A percentile compares a stretch with the other conserved stretches of the same genome.
Evolutionary conservation across 2,329 filamentous ascomycete genomes (phyloP).

Genomic region (Chaetomium olivaceum): DNA sequence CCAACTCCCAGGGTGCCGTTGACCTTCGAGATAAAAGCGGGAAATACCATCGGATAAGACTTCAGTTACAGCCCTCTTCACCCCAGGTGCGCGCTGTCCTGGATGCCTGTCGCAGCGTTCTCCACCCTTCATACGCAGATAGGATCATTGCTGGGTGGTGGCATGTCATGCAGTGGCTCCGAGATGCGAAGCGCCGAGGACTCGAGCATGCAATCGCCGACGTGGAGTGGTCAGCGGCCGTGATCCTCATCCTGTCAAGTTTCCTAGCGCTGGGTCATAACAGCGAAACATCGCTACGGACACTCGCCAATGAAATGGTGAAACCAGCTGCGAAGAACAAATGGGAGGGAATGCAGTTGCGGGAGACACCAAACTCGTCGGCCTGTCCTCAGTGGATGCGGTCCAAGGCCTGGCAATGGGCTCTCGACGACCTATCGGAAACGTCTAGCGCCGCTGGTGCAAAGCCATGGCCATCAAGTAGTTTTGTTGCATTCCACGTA

Average conservation of each 20-base stretch:
- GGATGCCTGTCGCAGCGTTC: conserved; percentile 62
- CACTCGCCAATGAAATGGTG: neutral
- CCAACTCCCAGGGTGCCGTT: conserved; percentile 60
- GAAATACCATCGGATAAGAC: conserved; percentile 64
- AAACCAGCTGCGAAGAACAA: conserved; percentile 25
- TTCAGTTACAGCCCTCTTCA: conserved; percentile 66
- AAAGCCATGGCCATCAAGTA: neutral
- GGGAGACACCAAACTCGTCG: conserved; percentile 51
- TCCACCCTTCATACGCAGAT: conserved; percentile 60
- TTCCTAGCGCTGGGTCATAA: conserved; percentile 58
- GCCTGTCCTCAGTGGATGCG: conserved; percentile 60
- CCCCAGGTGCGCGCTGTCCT: conserved; percentile 63
- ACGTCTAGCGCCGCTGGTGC: conserved; percentile 34
- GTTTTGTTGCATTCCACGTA: conserved; percentile 55
- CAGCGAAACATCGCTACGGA: conserved; percentile 27
- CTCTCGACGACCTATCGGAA: conserved; percentile 52
- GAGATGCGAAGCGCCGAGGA: conserved; percentile 11
- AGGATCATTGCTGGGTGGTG: conserved; percentile 71
- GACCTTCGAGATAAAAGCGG: conserved; percentile 66
- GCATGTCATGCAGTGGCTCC: conserved; percentile 70
- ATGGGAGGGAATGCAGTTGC: conserved; percentile 51
- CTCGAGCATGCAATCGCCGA: conserved; percentile 46
- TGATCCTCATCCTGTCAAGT: conserved; percentile 63
- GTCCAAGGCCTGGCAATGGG: conserved; percentile 69
- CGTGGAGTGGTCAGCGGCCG: conserved; percentile 68